These are phyloP conservation scores for Hypoxylon sp. DNA, from an alignment of 2,329 filamentous ascomycete genomes.

Conservation along the genomic window DNA sequence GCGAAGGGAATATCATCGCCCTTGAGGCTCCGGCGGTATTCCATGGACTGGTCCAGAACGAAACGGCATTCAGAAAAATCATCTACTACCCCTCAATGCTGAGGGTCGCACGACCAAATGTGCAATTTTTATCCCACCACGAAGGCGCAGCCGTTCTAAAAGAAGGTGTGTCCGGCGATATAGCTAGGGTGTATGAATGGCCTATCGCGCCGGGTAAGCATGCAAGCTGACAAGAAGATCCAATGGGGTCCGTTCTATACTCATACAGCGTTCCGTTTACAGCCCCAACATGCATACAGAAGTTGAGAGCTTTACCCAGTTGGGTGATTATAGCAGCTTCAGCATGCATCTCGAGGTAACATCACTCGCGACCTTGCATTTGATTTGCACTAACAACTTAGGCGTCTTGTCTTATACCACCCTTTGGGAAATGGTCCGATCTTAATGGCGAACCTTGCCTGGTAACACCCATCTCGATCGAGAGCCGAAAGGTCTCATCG, in stretches of 20 bases:
- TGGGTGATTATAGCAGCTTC: slow-evolving; percentile 10
- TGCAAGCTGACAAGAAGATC: slow-evolving; percentile 32
- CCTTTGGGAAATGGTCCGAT: slow-evolving; percentile 12
- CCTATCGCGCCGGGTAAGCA: slow-evolving; percentile 23
- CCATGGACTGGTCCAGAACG: slow-evolving; percentile 22
- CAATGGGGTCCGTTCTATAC: slow-evolving; percentile 25
- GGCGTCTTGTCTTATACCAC: slow-evolving; percentile 22
- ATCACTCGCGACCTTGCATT: slow-evolving; percentile 24
- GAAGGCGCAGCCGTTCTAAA: slow-evolving; percentile 16
- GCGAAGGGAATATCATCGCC: slow-evolving; percentile 16
- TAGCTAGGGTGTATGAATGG: slow-evolving; percentile 27
- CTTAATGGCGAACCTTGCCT: background rate
- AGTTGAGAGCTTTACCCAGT: slow-evolving; percentile 20
- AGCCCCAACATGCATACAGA: slow-evolving; percentile 39
- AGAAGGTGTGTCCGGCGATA: slow-evolving; percentile 21
- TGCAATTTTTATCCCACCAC: slow-evolving; percentile 20
- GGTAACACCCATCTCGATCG: slow-evolving; percentile 12
- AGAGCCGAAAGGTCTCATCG: background rate
- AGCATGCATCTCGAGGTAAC: slow-evolving; percentile 26
- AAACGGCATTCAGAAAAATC: slow-evolving; percentile 16
- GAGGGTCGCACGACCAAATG: slow-evolving; percentile 19
- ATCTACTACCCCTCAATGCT: slow-evolving; percentile 35
- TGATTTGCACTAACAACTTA: slow-evolving; percentile 2
- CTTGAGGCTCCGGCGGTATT: slow-evolving; percentile 7
- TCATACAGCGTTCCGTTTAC: slow-evolving; percentile 28